Evolutionary conservation across 2,329 filamentous ascomycete genomes (phyloP), one percentile per base, ranked within the genome.

Genomic region (Ceratocystiopsis minuta): DNA sequence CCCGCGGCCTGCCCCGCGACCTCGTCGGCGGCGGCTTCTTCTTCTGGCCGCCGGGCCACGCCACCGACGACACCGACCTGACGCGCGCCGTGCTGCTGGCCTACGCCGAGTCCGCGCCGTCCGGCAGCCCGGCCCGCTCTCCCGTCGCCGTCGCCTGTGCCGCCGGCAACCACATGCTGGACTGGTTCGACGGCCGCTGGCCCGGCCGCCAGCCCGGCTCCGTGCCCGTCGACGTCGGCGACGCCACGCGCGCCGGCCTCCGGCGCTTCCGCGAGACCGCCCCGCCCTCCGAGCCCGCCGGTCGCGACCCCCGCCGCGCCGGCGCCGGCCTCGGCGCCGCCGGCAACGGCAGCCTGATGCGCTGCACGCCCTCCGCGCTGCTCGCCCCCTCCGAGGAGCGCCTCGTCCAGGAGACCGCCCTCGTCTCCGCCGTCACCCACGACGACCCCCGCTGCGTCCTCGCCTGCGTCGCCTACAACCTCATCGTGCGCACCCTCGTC

Each of bases 61-160:
- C 64, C 15, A 67, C 65, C 20, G 64, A 67, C 49, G 64, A 67
- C 48, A 67, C 64, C 1, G 64, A 67, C 47, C 53, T 67, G 47
- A 64, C 62, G 5, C 61, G 64, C 5, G 63, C 57, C 11, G 59
- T 66, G 0, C 53, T 67, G 6, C 55, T 67, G 14, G 62, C 62
- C 4, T 67, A 67, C 46, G 20, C 12, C 13, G 39, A 12, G 16
- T n/a, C 42, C 40, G 31, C 37, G 38, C 24, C 15, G 36, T 17
- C 37, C 15, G 16, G 20, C 3, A 45, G 12, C 45, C 24, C 15
- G 13, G 28, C 18, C 28, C 16, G 13, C 34, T 6, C 24, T 9
- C 20, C 36, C 34, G 16, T 43, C 6, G 55, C 61, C 38, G 40
- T 66, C 10, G 55, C 54, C 2, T 49, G 48, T 4, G 42, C 54